phyloP scores from a whole-genome alignment of 345 rosid genomes.

The Syzygium jambos region DNA sequence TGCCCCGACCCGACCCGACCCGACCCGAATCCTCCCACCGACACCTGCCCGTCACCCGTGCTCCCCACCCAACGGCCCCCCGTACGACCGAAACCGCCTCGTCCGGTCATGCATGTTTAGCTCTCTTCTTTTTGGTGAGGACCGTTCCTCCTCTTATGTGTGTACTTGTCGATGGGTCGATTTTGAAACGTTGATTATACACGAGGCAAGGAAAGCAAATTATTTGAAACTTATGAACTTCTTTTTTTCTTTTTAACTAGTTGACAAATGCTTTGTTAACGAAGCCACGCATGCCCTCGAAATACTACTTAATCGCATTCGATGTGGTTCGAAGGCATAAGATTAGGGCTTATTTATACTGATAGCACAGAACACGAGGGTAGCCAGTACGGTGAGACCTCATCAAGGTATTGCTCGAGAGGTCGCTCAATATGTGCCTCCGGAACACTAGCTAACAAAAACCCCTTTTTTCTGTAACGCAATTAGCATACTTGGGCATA shows the following conservation, averaged over 20 bases:
- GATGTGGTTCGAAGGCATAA: too few species aligned
- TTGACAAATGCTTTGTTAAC: not conserved
- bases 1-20: too few species aligned
- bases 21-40: slow-evolving; percentile 4
- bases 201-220: not conserved
- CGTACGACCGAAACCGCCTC: not conserved
- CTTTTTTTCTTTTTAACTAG: not conserved
- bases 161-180: not conserved
- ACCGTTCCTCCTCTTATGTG: not conserved
- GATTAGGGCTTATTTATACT: too few species aligned
- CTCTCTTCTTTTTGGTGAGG: not conserved
- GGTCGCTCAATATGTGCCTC: not conserved
- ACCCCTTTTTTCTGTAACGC: not conserved
- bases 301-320: too few species aligned
- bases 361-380: too few species aligned
- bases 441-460: not conserved
- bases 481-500: not conserved
- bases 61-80: not conserved
- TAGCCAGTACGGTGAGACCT: too few species aligned
- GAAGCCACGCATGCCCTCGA: not conserved
- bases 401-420: not conserved
- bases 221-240: not conserved
- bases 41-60: slow-evolving; percentile 27
- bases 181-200: not conserved
- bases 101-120: not conserved